A percentile compares a stretch with the other conserved stretches of the same genome.
Evolutionary conservation across 129 eudicot species (phyloP).

Genomic region (Centaurea solstitialis): DNA sequence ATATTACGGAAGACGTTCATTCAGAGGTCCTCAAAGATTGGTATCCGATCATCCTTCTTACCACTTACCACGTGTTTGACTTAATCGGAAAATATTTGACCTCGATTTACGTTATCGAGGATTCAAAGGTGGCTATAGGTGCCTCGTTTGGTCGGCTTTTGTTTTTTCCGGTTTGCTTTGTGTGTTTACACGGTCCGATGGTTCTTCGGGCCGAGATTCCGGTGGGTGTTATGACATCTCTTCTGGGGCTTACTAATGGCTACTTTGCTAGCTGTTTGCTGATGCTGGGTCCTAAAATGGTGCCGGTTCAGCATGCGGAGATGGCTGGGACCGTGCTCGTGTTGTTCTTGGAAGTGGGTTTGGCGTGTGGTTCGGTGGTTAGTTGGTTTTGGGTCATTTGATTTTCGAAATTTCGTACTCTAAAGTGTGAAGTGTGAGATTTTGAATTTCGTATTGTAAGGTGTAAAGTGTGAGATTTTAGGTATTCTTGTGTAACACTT

Average conservation of each 20-base stretch:
- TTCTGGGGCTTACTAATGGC: slow-evolving; percentile 92
- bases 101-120: slow-evolving; percentile 59
- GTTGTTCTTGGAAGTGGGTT: slow-evolving; percentile 74
- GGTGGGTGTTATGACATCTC: slow-evolving; percentile 70
- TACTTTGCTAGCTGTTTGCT: slow-evolving; percentile 80
- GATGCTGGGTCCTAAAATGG: slow-evolving; percentile 83
- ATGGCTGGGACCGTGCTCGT: slow-evolving; percentile 84
- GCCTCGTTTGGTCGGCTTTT: slow-evolving; percentile 71
- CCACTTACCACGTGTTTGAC: slow-evolving; percentile 81
- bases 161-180: slow-evolving; percentile 73
- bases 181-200: slow-evolving; percentile 83
- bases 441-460: not conserved
- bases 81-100: slow-evolving; percentile 78
- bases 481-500: not conserved
- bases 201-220: slow-evolving; percentile 87
- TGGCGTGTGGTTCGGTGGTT: slow-evolving; percentile 79
- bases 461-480: not conserved
- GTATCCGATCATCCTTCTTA: slow-evolving; percentile 77
- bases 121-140: slow-evolving; percentile 72
- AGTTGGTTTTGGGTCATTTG: slow-evolving; percentile 97
- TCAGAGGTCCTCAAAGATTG: slow-evolving; percentile 72
- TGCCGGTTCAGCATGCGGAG: slow-evolving; percentile 80
- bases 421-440: not conserved
- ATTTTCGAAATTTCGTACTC: not conserved
- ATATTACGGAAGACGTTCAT: slow-evolving; percentile 89